Conservation (phyloP, 1,284 basidiomycete genomes). For the Schizophyllum amplum region DNA sequence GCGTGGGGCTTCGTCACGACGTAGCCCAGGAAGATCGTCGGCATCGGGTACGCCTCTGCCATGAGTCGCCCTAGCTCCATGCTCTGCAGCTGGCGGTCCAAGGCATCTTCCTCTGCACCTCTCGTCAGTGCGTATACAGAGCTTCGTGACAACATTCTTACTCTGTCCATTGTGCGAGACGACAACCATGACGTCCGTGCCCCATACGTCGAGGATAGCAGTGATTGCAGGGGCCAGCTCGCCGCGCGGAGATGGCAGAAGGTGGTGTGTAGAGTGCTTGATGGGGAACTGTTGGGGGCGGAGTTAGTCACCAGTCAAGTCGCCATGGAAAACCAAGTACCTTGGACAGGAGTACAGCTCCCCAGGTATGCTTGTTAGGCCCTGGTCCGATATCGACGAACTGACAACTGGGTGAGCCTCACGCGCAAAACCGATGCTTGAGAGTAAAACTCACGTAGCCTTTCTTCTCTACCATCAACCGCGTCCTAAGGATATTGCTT, state of each 20-base stretch:
- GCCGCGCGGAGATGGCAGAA: slow-evolving; percentile 82
- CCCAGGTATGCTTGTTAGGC: slow-evolving; percentile 90
- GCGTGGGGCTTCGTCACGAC: slow-evolving; percentile 77
- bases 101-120: slow-evolving; percentile 68
- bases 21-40: slow-evolving; percentile 84
- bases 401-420: slow-evolving; percentile 26
- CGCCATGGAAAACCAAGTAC: slow-evolving; percentile 22
- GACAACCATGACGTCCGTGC: slow-evolving; percentile 73
- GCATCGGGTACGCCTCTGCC: slow-evolving; percentile 62
- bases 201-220: slow-evolving; percentile 81
- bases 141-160: slow-evolving; percentile 17
- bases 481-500: slow-evolving; percentile 40
- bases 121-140: slow-evolving; percentile 4
- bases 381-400: slow-evolving; percentile 81
- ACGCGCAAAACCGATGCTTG: slow-evolving; percentile 1
- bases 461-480: slow-evolving; percentile 70
- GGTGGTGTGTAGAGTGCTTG: slow-evolving; percentile 81
- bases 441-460: slow-evolving; percentile 57
- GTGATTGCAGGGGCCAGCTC: slow-evolving; percentile 92
- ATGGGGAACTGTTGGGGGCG: slow-evolving; percentile 68
- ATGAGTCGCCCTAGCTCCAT: slow-evolving; percentile 78
- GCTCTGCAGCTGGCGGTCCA: slow-evolving; percentile 87
- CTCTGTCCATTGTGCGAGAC: slow-evolving; percentile 93
- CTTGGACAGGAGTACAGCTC: slow-evolving; percentile 77
- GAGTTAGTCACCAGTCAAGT: neutral